Percentiles rank a stretch among this genome's conserved stretches.
Conservation (phyloP, 495 filamentous ascomycete genomes). For the Penicillium herquei region DNA sequence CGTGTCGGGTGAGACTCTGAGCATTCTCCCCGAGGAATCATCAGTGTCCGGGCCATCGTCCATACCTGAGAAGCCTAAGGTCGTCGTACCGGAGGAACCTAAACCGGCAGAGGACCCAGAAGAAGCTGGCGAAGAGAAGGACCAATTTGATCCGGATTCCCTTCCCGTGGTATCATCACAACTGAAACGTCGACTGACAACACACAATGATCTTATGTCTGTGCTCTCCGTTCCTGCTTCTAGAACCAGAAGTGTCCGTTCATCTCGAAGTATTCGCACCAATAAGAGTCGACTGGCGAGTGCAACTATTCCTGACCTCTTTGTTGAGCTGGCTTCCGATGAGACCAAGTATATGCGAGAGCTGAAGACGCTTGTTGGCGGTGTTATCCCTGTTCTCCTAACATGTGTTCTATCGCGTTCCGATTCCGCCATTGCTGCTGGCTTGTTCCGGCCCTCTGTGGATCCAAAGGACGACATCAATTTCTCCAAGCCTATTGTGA, state of each 20-base stretch:
- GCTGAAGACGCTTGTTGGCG: conserved; percentile 89
- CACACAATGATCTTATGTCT: conserved; percentile 90
- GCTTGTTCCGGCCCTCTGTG: conserved; percentile 60
- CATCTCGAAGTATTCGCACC: conserved; percentile 69
- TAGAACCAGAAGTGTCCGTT: conserved; percentile 63
- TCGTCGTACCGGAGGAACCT: background rate
- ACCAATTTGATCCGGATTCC: conserved; percentile 45
- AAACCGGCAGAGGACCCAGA: conserved; percentile 10
- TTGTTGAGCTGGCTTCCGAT: conserved; percentile 78
- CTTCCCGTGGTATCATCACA: conserved; percentile 45
- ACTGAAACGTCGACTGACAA: conserved; percentile 74
- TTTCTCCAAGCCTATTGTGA: conserved; percentile 84
- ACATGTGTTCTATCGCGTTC: conserved; percentile 77
- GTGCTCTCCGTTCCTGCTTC: conserved; percentile 76
- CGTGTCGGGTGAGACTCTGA: conserved; percentile 61
- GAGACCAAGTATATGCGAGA: conserved; percentile 91
- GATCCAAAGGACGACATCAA: conserved; percentile 54
- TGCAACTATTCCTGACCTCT: conserved; percentile 68
- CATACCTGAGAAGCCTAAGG: background rate
- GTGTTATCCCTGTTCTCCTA: conserved; percentile 91
- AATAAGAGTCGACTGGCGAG: conserved; percentile 62
- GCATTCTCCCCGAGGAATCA: conserved; percentile 39
- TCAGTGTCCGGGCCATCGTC: conserved; percentile 11
- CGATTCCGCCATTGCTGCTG: conserved; percentile 62
- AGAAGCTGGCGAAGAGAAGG: conserved; percentile 37